Evolutionary conservation across 176 grass and related monocot genomes (phyloP), one percentile per base, ranked within the genome.

Genomic region (Musa acuminata): DNA sequence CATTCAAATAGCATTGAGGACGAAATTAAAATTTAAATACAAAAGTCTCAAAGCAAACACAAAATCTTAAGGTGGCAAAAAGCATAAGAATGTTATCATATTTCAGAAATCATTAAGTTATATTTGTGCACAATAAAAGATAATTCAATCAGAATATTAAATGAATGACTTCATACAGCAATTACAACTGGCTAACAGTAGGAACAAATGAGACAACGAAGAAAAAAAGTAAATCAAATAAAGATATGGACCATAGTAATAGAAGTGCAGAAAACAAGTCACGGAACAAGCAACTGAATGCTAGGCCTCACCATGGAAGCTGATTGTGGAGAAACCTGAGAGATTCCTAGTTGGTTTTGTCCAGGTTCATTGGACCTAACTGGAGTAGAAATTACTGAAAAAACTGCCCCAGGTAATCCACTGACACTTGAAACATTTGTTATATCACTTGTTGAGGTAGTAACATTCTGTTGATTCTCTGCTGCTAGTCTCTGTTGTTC

Each of bases 401-500:
- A 65, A 85, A 80, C 69, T 75, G 35, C 73, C 72, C 79, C 84
- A 53, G 80, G 27, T 67, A 72, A 78, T 75, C 53, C 85, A 80
- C 23, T 80, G 53, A 52, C 62, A 71, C 35, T 74, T 23, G 66
- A 75, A 52, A 69, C 76, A 84, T 53, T 77, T 80, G 80, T 73
- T 62, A 79, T 76, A 62, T 68, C 66, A 60, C 19, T 60, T 65
- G 62, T 50, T 53, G 78, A 75, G 58, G 24, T 72, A 85, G 21
- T 43, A 67, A 17, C 21, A 62, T 75, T 90, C 51, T 79, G 79
- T 78, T 88, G 88, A 53, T 74, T 59, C 79, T 89, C 88, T 71
- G 79, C 49, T 70, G 88, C 76, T 73, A 81, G 78, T 74, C 71
- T 80, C 78, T 99, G 91, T 27, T 89, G 83, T 83, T 89, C 87